Evolutionary conservation across 768 basidiomycete genomes (phyloP).

Genomic region (Albatrellus ellisii): DNA sequence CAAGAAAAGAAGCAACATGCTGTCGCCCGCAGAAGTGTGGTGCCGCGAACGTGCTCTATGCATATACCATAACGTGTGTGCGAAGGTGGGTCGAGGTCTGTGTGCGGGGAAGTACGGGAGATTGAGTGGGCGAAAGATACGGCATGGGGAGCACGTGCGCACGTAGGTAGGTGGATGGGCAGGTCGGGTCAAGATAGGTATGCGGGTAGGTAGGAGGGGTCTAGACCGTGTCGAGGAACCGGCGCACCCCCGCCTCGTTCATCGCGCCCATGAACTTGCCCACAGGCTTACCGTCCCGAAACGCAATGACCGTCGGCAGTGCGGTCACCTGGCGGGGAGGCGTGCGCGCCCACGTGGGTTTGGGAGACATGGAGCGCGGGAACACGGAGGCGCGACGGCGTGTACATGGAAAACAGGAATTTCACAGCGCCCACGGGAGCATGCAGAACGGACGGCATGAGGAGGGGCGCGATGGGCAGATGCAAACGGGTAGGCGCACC

Average conservation of each 20-base stretch:
- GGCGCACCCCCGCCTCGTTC: constrained; percentile 17
- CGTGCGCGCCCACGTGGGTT: background rate
- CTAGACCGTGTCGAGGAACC: constrained; percentile 17
- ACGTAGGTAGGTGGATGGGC: too few relatives aligned
- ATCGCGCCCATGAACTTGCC: constrained; percentile 40
- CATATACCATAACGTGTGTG: too few relatives aligned
- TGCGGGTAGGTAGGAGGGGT: too few relatives aligned
- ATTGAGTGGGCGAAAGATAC: too few relatives aligned
- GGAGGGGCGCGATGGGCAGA: background rate
- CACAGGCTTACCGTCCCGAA: constrained; percentile 48
- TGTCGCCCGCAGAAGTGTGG: too few relatives aligned
- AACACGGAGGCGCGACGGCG: too few relatives aligned
- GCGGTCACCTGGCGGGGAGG: constrained; percentile 44
- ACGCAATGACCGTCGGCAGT: constrained; percentile 73
- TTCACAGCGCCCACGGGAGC: background rate
- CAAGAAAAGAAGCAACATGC: too few relatives aligned
- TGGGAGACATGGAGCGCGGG: background rate
- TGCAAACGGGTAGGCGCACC: constrained; percentile 20
- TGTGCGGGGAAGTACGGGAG: too few relatives aligned
- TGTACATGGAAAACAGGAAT: background rate
- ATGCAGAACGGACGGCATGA: background rate
- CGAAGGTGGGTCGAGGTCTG: too few relatives aligned
- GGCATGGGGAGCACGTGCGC: too few relatives aligned
- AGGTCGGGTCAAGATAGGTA: too few relatives aligned
- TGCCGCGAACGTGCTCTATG: too few relatives aligned